Conservation (phyloP, 2,329 filamentous ascomycete genomes). For the Chaetomium sp. region DNA sequence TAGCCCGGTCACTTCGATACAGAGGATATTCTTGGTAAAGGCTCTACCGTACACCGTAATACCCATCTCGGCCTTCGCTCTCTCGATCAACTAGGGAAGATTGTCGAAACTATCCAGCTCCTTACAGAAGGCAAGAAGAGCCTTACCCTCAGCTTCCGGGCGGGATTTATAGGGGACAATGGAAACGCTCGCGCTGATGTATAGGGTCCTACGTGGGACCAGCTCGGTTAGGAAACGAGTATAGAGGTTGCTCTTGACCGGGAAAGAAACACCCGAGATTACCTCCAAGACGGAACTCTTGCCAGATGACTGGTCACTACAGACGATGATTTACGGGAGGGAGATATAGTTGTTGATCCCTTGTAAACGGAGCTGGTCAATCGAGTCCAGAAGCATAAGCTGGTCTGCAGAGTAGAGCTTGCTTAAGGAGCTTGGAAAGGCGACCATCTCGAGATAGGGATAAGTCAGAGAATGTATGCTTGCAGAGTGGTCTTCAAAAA, state of each 20-base stretch:
- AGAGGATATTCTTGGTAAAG: conserved; percentile 36
- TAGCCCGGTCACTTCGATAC: conserved; percentile 36
- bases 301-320: conserved; percentile 55
- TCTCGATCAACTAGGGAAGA: conserved; percentile 24
- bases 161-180: conserved; percentile 19
- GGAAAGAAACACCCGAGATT: conserved; percentile 20
- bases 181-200: conserved; percentile 16
- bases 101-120: conserved; percentile 8
- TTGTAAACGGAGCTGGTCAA: conserved; percentile 33
- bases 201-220: conserved; percentile 15
- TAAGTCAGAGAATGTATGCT: too few relatives aligned
- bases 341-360: conserved; percentile 35
- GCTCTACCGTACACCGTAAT: conserved; percentile 28
- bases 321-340: conserved; percentile 47
- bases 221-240: conserved; percentile 22
- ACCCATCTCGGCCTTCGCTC: conserved; percentile 38
- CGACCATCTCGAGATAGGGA: neutral
- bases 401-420: conserved; percentile 22
- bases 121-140: conserved; percentile 14
- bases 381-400: conserved; percentile 14
- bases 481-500: too few relatives aligned
- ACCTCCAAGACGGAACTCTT: conserved; percentile 40
- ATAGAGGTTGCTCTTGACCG: conserved; percentile 17
- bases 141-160: conserved; percentile 9
- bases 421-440: conserved; percentile 3